Evolutionary conservation across 1,284 basidiomycete species (phyloP).

Genomic region (Marasmius sp.): DNA sequence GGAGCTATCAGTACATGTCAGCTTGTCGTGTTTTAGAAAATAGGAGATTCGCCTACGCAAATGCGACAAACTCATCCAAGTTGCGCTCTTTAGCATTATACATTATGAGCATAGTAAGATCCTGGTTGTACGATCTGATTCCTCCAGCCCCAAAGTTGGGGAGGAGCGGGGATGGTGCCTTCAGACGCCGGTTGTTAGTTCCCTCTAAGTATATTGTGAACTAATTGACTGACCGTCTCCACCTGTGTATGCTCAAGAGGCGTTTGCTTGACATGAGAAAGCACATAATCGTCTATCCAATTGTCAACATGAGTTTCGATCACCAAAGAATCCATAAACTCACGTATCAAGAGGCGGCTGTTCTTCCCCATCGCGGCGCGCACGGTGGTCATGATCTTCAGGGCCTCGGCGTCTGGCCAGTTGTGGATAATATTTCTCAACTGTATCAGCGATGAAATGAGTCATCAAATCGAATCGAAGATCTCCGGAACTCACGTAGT

Average conservation of each 20-base stretch:
- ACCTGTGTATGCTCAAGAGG: not conserved
- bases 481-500: not conserved
- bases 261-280: not conserved
- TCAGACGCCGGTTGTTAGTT: not conserved
- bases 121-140: not conserved
- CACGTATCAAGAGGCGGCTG: not conserved
- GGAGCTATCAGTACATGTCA: not conserved
- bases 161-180: conserved; percentile 1
- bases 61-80: not conserved
- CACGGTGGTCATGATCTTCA: not conserved
- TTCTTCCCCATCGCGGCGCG: not conserved
- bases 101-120: conserved; percentile 1
- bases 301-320: not conserved
- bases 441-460: not conserved
- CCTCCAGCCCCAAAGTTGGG: conserved; percentile 1
- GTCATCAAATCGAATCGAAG: not conserved
- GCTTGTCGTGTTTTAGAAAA: not conserved
- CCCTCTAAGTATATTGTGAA: not conserved
- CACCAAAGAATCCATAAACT: not conserved
- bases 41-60: not conserved
- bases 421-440: not conserved
- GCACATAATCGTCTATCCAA: not conserved
- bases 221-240: not conserved
- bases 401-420: not conserved
- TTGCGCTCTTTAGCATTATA: conserved; percentile 2